Evolutionary conservation across 1,139 yeast genomes (phyloP), one percentile per base, ranked within the genome.

Genomic region (Suhomyces bribrorum): DNA sequence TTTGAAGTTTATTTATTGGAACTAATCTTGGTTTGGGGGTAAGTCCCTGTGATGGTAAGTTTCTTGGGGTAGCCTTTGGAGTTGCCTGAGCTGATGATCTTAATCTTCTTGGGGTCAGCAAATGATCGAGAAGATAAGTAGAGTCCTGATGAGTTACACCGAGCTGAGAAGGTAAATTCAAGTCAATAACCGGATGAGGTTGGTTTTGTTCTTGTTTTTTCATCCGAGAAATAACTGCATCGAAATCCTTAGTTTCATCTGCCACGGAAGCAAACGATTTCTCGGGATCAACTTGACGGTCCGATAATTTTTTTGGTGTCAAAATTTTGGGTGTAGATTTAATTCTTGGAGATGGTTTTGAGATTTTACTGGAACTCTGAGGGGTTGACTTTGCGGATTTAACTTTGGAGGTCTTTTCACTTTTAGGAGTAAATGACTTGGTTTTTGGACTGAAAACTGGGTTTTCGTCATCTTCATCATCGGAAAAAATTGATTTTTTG

Each of bases 181-280:
- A 42, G 34, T 46, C 49, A 14, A 46, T 37, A 8, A 38, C 32
- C 5, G 34, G 46, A 33, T 29, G 36, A 32, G 32, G 14, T 26
- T 38, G 33, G 14, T 31, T 9, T 25, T 29, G 13, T 26, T 31
- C 33, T 31, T 44, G 18, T 32, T 33, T 34, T 36, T 50, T 53
- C 14, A 59, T 56, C 29, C 46, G 44, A 7, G 46, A 44, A 32
- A 56, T 48, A 22, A 44, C 47, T 18, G 48, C 38, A 40, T 61
- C 63, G 38, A 60, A 64, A 43, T 54, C 50, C 7, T 41, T 43
- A 6, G 49, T 48, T 37, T 64, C 68, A 18, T 62, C 65, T 24
- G 54, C 48, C 13, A 54, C 34, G 1, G 60, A 45, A 18, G 43
- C 34, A 26, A 50, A 49, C 0, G 50, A 36, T n/a, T 15, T 29